Conservation (phyloP, 805 yeast species). For the Wickerhamia fluorescens region DNA sequence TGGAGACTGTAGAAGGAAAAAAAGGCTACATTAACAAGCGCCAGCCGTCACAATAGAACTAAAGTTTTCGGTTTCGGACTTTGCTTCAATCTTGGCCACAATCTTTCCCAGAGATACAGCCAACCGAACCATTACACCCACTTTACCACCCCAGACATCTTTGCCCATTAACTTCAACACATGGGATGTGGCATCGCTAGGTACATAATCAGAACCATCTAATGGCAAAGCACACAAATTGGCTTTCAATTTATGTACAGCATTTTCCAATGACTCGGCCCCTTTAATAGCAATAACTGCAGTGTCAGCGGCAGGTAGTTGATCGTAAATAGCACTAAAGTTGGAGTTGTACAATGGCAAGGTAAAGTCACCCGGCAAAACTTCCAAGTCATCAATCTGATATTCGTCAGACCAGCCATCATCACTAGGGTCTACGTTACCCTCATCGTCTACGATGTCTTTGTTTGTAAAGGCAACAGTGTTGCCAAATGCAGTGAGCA, state of each 20-base stretch:
- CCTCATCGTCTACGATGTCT: constrained; percentile 71
- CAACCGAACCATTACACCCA: constrained; percentile 43
- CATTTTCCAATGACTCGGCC: constrained; percentile 26
- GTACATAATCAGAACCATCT: constrained; percentile 65
- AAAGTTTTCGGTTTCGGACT: constrained; percentile 41
- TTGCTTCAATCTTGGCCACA: constrained; percentile 50
- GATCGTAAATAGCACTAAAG: constrained; percentile 70
- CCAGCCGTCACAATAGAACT: constrained; percentile 45
- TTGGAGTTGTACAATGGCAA: constrained; percentile 71
- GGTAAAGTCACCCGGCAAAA: constrained; percentile 77
- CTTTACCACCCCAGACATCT: constrained; percentile 53
- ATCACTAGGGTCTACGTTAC: constrained; percentile 53
- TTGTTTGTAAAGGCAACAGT: constrained; percentile 67
- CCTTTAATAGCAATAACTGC: constrained; percentile 61
- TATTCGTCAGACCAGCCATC: constrained; percentile 94
- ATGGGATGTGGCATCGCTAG: constrained; percentile 55
- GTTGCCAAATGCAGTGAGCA: constrained; percentile 48
- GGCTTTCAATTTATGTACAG: constrained; percentile 45
- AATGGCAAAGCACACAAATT: constrained; percentile 51
- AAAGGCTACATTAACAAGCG: too few relatives aligned
- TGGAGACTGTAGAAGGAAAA: too few relatives aligned
- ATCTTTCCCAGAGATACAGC: constrained; percentile 51
- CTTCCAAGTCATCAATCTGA: constrained; percentile 72
- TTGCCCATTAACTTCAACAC: constrained; percentile 78
- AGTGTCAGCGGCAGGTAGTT: constrained; percentile 50